Percentiles rank a stretch among this genome's conserved stretches.
These are phyloP conservation scores for Drechslerella coelobrocha DNA, from an alignment of 2,329 filamentous ascomycete species.

Conservation along the genomic window DNA sequence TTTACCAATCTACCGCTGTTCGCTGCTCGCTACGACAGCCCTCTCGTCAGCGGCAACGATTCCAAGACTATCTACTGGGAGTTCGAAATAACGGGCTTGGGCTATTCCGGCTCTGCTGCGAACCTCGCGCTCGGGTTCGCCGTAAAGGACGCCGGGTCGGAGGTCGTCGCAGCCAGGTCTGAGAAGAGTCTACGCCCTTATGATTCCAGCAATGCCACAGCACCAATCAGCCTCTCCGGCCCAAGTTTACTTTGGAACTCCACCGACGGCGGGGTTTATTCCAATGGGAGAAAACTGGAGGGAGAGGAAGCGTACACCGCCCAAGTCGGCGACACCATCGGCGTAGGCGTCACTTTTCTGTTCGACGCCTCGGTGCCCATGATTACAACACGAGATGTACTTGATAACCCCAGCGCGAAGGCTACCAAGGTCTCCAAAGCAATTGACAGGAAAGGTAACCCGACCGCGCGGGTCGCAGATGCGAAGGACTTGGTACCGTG, in stretches of 20 bases:
- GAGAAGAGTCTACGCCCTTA: conserved; percentile 26
- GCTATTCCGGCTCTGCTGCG: conserved; percentile 22
- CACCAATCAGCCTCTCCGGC: conserved; percentile 31
- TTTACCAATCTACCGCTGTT: conserved; percentile 27
- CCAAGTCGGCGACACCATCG: conserved; percentile 26
- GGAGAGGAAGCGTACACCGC: conserved; percentile 13
- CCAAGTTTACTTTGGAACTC: conserved; percentile 42
- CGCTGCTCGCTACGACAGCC: conserved; percentile 40
- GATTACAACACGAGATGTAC: conserved; percentile 37
- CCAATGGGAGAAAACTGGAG: conserved; percentile 17
- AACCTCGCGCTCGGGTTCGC: conserved; percentile 30
- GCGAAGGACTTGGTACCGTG: conserved; percentile 26
- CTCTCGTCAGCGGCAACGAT: conserved; percentile 34
- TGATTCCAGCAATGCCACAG: not conserved
- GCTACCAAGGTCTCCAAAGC: conserved; percentile 31
- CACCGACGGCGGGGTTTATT: conserved; percentile 30
- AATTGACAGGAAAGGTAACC: conserved; percentile 35
- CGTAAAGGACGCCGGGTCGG: conserved; percentile 33
- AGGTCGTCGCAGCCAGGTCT: conserved; percentile 15
- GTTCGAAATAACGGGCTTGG: conserved; percentile 40
- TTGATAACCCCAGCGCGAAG: conserved; percentile 38
- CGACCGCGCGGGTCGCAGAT: conserved; percentile 38
- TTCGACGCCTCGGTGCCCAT: conserved; percentile 40
- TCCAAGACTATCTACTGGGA: conserved; percentile 49
- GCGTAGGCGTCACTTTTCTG: conserved; percentile 31